Evolutionary conservation across 78 protist species (phyloP).

Genomic region (Dictyostelium discoideum): dicty_2.7 NC_007088.5:5774001-5774500

Average conservation of each 20-base stretch:
- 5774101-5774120: neutral
- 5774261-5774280: neutral
- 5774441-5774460: no score
- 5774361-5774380: no score
- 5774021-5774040: constrained; percentile 74
- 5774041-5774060: constrained; percentile 53
- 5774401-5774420: no score
- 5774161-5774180: constrained; percentile 80
- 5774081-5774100: constrained; percentile 55
- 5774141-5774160: constrained; percentile 72
- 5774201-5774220: constrained; percentile 42
- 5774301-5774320: neutral
- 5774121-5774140: constrained; percentile 54
- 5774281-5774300: neutral
- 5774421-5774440: no score
- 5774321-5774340: neutral
- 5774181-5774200: constrained; percentile 47
- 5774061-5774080: constrained; percentile 51
- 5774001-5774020: constrained; percentile 8
- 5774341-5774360: neutral
- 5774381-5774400: no score
- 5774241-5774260: constrained; percentile 4
- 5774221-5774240: constrained; percentile 64
- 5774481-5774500: no score
- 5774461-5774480: no score